Base-by-base conservation (phyloP, 768 basidiomycete genomes). In the Tricholoma hemisulphureum region DNA sequence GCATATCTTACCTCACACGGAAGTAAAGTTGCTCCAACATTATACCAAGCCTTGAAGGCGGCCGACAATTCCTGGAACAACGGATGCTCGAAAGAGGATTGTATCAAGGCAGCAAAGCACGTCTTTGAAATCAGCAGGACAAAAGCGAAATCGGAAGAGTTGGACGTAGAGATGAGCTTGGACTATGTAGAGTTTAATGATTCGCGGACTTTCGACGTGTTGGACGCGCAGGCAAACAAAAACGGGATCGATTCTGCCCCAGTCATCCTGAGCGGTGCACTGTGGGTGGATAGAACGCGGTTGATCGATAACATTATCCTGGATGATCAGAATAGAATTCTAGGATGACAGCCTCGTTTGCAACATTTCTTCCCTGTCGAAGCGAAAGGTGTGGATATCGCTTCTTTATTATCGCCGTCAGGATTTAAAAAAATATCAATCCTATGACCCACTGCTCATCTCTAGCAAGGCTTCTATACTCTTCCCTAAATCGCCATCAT, bases 111-210 rank as follows among this genome's bases (percentile, higher is more conserved):
- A 7, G 88, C 86, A 1, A 59, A 68, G 23, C 67, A 69, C 23
- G 63, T 82, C 11, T 73, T 87, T 3, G 68, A 75, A 37, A 64
- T 60, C 1, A 69, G 61, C 6, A 66, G 65, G 50, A 61, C 50
- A 8, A 63, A 68, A 43, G 78, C 75, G 7, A 63, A 67, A 7
- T 65, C 61, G 37, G 71, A 69, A 20, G 74, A 70, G 8, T 51
- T 71, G 57, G 69, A 69, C 7, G 82, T 91, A 3, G 75, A 82
- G 4, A 70, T 96, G 60, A 76, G 74, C 64, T 66, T 89, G 61
- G 95, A 98, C 67, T 98, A 98, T 67, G 73, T 99, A 61, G 86
- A 93, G 73, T 81, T 98, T 73, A 98, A 96, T 69, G 85, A 94
- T 66, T 79, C 87, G 41, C 77, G 83, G 23, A 88, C 83, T 49